These are phyloP conservation scores for Cymbomonas tetramitiformis DNA, from an alignment of 139 green algal genomes.

Conservation along the genomic window DNA sequence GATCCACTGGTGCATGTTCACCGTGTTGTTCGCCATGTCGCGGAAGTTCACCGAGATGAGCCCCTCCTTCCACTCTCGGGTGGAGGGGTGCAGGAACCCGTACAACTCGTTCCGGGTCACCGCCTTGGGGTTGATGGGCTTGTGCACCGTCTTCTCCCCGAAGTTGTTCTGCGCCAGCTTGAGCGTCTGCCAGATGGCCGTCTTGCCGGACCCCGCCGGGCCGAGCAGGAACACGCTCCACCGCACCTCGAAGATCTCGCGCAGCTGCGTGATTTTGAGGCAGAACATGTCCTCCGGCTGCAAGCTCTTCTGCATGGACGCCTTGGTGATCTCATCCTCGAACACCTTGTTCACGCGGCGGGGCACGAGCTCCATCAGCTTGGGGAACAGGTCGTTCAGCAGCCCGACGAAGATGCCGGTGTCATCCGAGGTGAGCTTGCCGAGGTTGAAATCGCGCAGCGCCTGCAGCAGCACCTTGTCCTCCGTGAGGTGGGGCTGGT, in stretches of 20 bases:
- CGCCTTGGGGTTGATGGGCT: slow-evolving; percentile 71
- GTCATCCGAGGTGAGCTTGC: slow-evolving; percentile 79
- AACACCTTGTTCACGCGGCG: slow-evolving; percentile 55
- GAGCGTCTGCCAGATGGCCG: slow-evolving; percentile 75
- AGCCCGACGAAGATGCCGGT: slow-evolving; percentile 78
- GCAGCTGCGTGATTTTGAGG: slow-evolving; percentile 74
- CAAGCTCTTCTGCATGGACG: slow-evolving; percentile 59
- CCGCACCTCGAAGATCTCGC: slow-evolving; percentile 51
- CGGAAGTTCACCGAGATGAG: slow-evolving; percentile 73
- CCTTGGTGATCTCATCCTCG: slow-evolving; percentile 47
- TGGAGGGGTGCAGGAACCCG: slow-evolving; percentile 64
- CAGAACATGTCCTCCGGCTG: slow-evolving; percentile 73
- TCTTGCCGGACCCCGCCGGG: slow-evolving; percentile 76
- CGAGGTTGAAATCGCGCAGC: slow-evolving; percentile 86
- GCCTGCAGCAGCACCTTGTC: slow-evolving; percentile 78
- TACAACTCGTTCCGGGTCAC: slow-evolving; percentile 88
- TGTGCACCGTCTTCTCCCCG: slow-evolving; percentile 56
- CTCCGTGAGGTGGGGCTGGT: slow-evolving; percentile 57
- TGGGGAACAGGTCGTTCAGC: slow-evolving; percentile 83
- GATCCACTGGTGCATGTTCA: slow-evolving; percentile 83
- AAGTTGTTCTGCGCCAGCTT: slow-evolving; percentile 55
- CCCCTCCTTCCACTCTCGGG: slow-evolving; percentile 84
- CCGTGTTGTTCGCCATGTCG: slow-evolving; percentile 66
- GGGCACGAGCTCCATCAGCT: slow-evolving; percentile 60
- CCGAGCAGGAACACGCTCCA: slow-evolving; percentile 87